Conservation (phyloP, 371 early-diverging fungal species). For the Dichotomocladium elegans region DNA sequence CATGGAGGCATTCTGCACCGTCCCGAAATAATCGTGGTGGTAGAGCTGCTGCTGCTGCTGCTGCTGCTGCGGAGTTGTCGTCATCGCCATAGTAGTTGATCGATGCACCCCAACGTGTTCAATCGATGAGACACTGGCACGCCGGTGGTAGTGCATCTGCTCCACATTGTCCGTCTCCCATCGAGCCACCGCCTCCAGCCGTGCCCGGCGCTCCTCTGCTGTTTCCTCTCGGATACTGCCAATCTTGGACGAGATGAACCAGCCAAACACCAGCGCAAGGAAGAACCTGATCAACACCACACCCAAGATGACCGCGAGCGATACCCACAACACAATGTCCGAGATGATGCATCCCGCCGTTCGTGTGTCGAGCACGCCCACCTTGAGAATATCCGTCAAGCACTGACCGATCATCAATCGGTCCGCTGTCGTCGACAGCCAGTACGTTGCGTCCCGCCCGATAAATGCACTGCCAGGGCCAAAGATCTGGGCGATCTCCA, state of each 20-base stretch:
- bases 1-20: conserved; percentile 1
- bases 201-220: conserved; percentile 45
- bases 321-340: conserved; percentile 72
- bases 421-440: conserved; percentile 52
- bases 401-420: conserved; percentile 60
- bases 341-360: conserved; percentile 78
- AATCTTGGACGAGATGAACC: conserved; percentile 72
- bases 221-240: conserved; percentile 73
- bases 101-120: neutral
- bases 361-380: conserved; percentile 71
- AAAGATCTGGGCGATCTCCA: conserved; percentile 37
- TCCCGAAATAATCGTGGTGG: neutral
- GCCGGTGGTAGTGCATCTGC: conserved; percentile 48
- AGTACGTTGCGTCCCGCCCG: conserved; percentile 62
- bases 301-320: conserved; percentile 73
- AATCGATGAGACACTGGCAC: conserved; percentile 33
- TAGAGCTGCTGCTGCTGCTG: neutral
- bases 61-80: neutral
- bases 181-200: conserved; percentile 52
- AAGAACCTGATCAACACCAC: conserved; percentile 80
- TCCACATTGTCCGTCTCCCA: conserved; percentile 70
- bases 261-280: conserved; percentile 80
- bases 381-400: conserved; percentile 65
- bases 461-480: conserved; percentile 49
- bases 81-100: neutral